Conservation (phyloP, 1,284 basidiomycete genomes). For the Volvariella surrecta region DNA sequence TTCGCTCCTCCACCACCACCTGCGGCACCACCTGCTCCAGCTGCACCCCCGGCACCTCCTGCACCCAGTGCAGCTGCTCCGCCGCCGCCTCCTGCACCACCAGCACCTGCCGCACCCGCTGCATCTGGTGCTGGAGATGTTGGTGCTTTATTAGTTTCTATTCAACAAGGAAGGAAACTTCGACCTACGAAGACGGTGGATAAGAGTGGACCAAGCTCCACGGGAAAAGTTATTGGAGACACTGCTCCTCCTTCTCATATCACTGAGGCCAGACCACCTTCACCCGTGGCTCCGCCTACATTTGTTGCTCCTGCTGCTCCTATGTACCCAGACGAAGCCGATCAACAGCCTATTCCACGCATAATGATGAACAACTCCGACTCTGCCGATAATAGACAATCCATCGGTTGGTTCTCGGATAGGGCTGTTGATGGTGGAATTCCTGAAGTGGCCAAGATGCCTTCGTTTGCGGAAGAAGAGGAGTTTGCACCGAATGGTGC, state of each 20-base stretch:
- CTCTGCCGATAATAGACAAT: constrained; percentile 65
- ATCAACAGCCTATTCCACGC: constrained; percentile 10
- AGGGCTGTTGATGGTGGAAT: constrained; percentile 66
- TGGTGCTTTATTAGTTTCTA: constrained; percentile 71
- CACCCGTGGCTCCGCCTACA: constrained; percentile 20
- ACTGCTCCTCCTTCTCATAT: constrained; percentile 69
- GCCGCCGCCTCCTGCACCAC: constrained; percentile 25
- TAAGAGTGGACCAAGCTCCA: constrained; percentile 59
- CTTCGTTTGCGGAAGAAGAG: constrained; percentile 49
- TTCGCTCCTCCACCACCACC: constrained; percentile 18
- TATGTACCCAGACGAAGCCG: constrained; percentile 15
- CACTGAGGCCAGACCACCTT: constrained; percentile 35
- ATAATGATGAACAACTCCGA: constrained; percentile 10
- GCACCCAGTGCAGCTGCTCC: constrained; percentile 11
- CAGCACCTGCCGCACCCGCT: constrained; percentile 26
- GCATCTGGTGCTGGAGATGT: constrained; percentile 38
- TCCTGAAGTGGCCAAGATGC: constrained; percentile 34
- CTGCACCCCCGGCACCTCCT: constrained; percentile 21
- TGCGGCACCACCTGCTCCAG: constrained; percentile 11
- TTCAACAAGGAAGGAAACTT: constrained; percentile 74
- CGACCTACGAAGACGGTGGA: constrained; percentile 82
- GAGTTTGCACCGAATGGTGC: constrained; percentile 30
- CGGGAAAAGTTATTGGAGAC: constrained; percentile 78
- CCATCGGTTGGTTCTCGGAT: constrained; percentile 87
- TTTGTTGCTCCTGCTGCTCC: constrained; percentile 14